Percentiles rank a stretch among this genome's conserved stretches.
These are phyloP conservation scores for Tillandsia fasciculata DNA, from an alignment of 176 grass and related monocot species.

Conservation along the genomic window DNA sequence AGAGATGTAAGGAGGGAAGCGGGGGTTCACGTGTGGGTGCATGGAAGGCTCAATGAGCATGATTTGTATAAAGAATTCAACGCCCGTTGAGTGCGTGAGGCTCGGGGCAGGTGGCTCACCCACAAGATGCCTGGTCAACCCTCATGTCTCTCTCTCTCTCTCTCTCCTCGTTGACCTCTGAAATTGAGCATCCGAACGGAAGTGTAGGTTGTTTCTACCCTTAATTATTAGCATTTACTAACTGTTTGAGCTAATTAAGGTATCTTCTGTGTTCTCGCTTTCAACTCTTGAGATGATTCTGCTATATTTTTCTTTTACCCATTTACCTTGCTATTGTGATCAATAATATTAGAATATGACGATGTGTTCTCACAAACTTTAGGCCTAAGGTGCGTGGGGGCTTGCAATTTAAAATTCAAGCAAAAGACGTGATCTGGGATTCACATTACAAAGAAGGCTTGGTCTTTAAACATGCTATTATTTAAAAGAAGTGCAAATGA, in stretches of 20 bases:
- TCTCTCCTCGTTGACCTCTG: conserved; percentile 4
- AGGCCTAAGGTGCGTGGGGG: too few relatives aligned
- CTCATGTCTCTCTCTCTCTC: conserved; percentile 10
- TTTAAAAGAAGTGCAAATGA: too few relatives aligned
- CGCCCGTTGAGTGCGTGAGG: conserved; percentile 74
- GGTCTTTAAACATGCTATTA: too few relatives aligned
- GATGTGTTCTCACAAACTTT: too few relatives aligned
- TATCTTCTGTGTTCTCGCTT: conserved; percentile 11
- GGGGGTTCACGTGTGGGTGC: conserved; percentile 35
- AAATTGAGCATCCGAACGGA: neutral
- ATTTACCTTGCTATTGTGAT: neutral
- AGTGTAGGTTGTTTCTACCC: neutral
- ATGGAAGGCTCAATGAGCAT: conserved; percentile 53
- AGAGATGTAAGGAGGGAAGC: conserved; percentile 4
- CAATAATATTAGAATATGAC: neutral
- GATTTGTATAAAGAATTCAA: conserved; percentile 92
- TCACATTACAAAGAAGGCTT: too few relatives aligned
- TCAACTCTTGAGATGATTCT: conserved; percentile 4
- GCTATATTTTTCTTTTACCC: neutral
- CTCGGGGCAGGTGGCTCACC: conserved; percentile 84
- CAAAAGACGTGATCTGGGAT: too few relatives aligned
- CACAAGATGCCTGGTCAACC: conserved; percentile 67
- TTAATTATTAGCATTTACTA: conserved; percentile 3
- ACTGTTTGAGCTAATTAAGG: neutral
- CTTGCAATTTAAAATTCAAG: too few relatives aligned